Conservation (phyloP, 1,284 basidiomycete species). For the Chalciporus sp. region DNA sequence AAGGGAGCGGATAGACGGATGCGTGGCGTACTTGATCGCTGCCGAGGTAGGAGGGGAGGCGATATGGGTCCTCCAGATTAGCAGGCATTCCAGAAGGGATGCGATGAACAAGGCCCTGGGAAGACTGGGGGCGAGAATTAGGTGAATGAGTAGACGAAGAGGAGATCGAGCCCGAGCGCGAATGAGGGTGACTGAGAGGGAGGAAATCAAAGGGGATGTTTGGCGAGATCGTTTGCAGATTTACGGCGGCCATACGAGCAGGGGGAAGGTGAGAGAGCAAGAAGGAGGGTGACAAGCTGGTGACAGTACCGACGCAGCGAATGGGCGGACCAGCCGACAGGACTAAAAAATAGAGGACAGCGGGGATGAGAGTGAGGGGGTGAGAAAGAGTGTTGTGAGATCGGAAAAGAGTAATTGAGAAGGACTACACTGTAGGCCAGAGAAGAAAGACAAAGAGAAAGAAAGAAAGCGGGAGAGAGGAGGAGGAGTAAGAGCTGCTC, state of each 20-base stretch:
- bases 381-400: conserved; percentile 3
- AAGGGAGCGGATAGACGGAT: conserved; percentile 46
- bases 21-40: conserved; percentile 50
- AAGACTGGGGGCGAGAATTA: conserved; percentile 73
- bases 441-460: conserved; percentile 5
- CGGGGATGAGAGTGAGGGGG: not conserved
- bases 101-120: conserved; percentile 60
- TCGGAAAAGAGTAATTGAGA: conserved; percentile 7
- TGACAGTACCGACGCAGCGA: conserved; percentile 40
- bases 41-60: conserved; percentile 56
- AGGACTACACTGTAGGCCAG: conserved; percentile 29
- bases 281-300: conserved; percentile 41
- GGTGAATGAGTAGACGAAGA: conserved; percentile 71
- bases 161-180: conserved; percentile 75
- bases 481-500: conserved; percentile 12
- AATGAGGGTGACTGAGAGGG: conserved; percentile 61
- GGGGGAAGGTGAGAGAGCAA: conserved; percentile 17
- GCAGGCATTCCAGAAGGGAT: conserved; percentile 52
- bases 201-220: conserved; percentile 71
- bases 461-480: conserved; percentile 1
- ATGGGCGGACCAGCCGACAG: conserved; percentile 37
- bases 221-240: conserved; percentile 69
- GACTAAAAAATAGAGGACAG: conserved; percentile 19
- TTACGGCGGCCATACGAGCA: conserved; percentile 65
- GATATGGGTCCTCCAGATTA: conserved; percentile 67